Conservation (phyloP, 441 rosid genomes). For the Populus hybrid region DNA sequence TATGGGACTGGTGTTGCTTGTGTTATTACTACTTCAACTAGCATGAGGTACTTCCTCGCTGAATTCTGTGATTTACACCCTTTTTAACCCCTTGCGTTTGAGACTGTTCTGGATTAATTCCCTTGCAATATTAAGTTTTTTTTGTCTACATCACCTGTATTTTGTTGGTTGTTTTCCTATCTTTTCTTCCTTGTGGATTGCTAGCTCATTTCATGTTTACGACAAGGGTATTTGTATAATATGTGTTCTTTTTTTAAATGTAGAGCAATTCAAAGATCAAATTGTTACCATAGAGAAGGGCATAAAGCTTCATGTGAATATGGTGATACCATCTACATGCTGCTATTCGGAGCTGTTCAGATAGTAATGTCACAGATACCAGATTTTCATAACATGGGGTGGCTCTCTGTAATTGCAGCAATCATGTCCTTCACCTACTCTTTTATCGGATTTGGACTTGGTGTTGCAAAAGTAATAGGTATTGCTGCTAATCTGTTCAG, state of each 20-base stretch:
- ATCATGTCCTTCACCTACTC: slow-evolving; percentile 62
- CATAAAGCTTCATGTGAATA: slow-evolving; percentile 41
- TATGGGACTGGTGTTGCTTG: slow-evolving; percentile 48
- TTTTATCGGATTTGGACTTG: slow-evolving; percentile 57
- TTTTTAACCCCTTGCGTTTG: too few relatives aligned
- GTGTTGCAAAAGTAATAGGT: slow-evolving; percentile 54
- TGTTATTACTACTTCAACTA: slow-evolving; percentile 50
- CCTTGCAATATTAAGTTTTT: not conserved
- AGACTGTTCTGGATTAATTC: too few relatives aligned
- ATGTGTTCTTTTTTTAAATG: not conserved
- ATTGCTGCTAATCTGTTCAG: not conserved
- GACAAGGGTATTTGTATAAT: not conserved
- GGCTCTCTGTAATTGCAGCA: slow-evolving; percentile 57
- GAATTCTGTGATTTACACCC: not conserved
- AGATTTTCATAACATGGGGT: slow-evolving; percentile 48
- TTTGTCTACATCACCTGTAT: not conserved
- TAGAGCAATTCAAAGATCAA: slow-evolving; percentile 56
- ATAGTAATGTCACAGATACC: slow-evolving; percentile 53
- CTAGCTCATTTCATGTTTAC: not conserved
- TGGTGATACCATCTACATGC: slow-evolving; percentile 35
- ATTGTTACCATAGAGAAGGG: slow-evolving; percentile 57
- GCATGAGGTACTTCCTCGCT: slow-evolving; percentile 42
- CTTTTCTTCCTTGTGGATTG: not conserved
- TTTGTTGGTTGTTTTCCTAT: not conserved
- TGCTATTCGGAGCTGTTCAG: slow-evolving; percentile 47